Percentiles rank a stretch among this genome's conserved stretches.
These are phyloP conservation scores for Cydonia oblonga DNA, from an alignment of 331 rosid genomes.

Conservation along the genomic window DNA sequence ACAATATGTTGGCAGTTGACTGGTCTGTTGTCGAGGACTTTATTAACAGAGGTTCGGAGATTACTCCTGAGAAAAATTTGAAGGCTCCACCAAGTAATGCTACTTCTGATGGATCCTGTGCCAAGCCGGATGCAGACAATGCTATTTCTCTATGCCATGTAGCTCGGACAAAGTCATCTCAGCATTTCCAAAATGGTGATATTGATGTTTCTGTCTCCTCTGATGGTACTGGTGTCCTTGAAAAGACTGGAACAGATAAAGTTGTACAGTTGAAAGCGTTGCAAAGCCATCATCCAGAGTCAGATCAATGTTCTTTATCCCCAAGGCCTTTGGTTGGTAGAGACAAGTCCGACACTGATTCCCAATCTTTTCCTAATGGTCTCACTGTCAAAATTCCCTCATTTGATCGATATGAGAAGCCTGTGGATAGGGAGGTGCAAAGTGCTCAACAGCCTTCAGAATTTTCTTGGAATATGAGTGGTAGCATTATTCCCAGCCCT, in stretches of 20 bases:
- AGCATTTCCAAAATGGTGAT: conserved; percentile 18
- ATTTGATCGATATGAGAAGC: conserved; percentile 43
- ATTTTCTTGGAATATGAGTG: conserved; percentile 42
- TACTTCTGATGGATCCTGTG: conserved; percentile 25
- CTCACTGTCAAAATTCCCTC: conserved; percentile 57
- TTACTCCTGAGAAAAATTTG: conserved; percentile 20
- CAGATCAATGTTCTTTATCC: conserved; percentile 20
- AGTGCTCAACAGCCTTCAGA: conserved; percentile 45
- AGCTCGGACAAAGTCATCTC: conserved; percentile 14
- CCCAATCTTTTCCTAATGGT: conserved; percentile 33
- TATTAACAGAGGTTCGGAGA: conserved; percentile 23
- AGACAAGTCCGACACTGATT: conserved; percentile 34
- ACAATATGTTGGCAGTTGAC: conserved; percentile 24
- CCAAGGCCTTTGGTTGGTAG: conserved; percentile 20
- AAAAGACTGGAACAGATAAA: conserved; percentile 18
- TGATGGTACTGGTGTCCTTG: conserved; percentile 21
- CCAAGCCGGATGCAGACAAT: conserved; percentile 16
- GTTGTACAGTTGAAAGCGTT: conserved; percentile 16
- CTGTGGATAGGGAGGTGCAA: conserved; percentile 31
- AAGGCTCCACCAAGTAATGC: conserved; percentile 14
- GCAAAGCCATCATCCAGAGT: conserved; percentile 26
- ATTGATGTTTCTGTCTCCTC: conserved; percentile 24
- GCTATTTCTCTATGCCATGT: conserved; percentile 21
- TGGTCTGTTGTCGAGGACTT: conserved; percentile 19
- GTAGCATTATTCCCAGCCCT: conserved; percentile 49